These are phyloP conservation scores for Ceratobasidium sp. DNA, from an alignment of 1,284 basidiomycete genomes.

Conservation along the genomic window DNA sequence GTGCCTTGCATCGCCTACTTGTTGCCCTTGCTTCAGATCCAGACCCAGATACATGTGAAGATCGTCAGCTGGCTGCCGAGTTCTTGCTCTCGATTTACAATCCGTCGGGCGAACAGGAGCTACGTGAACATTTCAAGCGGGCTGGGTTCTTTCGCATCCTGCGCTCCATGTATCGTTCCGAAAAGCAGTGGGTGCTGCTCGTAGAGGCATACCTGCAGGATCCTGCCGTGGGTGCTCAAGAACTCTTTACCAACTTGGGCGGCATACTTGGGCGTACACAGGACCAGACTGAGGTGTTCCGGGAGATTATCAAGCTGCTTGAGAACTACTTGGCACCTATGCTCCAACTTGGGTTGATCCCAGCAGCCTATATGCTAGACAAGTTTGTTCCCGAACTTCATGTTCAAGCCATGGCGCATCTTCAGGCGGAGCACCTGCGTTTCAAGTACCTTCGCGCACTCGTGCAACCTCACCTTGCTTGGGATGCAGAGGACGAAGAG, in stretches of 20 bases:
- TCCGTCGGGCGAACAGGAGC: conserved; percentile 79
- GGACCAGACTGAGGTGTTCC: neutral
- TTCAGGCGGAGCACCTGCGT: conserved; percentile 66
- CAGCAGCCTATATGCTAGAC: conserved; percentile 83
- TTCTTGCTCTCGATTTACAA: conserved; percentile 94
- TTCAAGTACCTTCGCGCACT: conserved; percentile 86
- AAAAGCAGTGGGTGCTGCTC: conserved; percentile 81
- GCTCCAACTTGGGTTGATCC: conserved; percentile 73
- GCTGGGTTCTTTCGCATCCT: conserved; percentile 95
- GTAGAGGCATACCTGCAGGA: conserved; percentile 84
- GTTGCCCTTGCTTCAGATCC: conserved; percentile 80
- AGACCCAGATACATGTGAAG: conserved; percentile 84
- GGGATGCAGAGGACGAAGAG: conserved; percentile 56
- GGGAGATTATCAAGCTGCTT: neutral
- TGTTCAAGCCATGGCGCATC: conserved; percentile 65
- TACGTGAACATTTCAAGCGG: conserved; percentile 78
- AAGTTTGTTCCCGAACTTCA: conserved; percentile 76
- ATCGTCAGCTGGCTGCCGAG: conserved; percentile 95
- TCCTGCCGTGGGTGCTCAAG: conserved; percentile 69
- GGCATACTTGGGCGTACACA: conserved; percentile 66
- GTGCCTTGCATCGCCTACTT: conserved; percentile 81
- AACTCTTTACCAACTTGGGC: conserved; percentile 75
- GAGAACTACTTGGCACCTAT: conserved; percentile 62
- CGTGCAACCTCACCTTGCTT: conserved; percentile 68
- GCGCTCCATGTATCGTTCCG: conserved; percentile 81